A percentile compares a stretch with the other conserved stretches of the same genome.
phyloP scores from a whole-genome alignment of 768 basidiomycete genomes.

The Gymnopilus junonius region DNA sequence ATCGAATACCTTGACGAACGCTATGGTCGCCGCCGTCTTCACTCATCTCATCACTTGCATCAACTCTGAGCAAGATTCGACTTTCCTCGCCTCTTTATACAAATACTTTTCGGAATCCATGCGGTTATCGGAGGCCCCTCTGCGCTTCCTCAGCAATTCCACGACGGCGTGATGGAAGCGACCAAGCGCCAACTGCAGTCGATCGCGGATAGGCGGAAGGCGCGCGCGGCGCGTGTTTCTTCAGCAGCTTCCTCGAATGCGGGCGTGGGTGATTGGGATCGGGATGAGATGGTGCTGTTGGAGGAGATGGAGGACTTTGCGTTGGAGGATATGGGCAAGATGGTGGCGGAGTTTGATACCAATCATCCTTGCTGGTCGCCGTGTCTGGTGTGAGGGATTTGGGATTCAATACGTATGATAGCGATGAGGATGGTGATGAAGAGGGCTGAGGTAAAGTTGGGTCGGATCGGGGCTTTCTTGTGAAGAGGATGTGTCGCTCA shows the following conservation, averaged over 20 bases:
- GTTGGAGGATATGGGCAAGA: constrained; percentile 77
- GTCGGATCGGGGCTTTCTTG: too few species aligned
- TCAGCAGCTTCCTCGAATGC: constrained; percentile 35
- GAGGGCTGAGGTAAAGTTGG: constrained; percentile 20
- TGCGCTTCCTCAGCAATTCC: constrained; percentile 56
- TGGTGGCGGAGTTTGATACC: constrained; percentile 57
- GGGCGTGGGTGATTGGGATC: constrained; percentile 41
- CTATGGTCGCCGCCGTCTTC: constrained; percentile 73
- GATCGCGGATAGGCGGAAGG: constrained; percentile 70
- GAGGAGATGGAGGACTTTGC: constrained; percentile 88
- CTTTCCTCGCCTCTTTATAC: constrained; percentile 79
- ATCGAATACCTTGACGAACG: constrained; percentile 63
- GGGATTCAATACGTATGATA: constrained; percentile 56
- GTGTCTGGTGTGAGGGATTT: constrained; percentile 75
- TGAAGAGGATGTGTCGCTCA: too few species aligned
- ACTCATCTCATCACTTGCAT: constrained; percentile 67
- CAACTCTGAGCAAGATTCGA: constrained; percentile 69
- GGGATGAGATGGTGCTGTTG: constrained; percentile 69
- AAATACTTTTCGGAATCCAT: constrained; percentile 69
- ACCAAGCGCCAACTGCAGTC: constrained; percentile 72
- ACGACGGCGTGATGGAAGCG: constrained; percentile 62
- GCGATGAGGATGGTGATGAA: constrained; percentile 45
- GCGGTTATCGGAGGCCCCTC: constrained; percentile 60
- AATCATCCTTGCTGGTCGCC: constrained; percentile 70
- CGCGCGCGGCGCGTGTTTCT: constrained; percentile 38